Conservation (phyloP, 148 eudicot species). For the Nepenthes mirabilis region DNA sequence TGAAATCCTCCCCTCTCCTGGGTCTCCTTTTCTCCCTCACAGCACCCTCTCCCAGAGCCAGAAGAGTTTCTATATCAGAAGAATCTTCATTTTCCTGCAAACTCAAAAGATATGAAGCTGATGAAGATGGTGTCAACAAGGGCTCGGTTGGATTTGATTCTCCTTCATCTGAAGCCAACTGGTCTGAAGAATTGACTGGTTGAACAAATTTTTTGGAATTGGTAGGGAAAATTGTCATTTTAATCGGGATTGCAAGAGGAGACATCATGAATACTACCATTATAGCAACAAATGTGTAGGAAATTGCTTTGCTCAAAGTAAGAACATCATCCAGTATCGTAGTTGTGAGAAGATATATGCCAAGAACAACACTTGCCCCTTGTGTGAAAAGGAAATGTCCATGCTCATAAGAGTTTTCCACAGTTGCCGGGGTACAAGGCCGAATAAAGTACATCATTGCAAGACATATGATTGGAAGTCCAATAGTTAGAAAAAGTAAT, state of each 20-base stretch:
- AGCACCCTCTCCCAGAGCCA: conserved; percentile 81
- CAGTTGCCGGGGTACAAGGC: conserved; percentile 74
- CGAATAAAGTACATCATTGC: conserved; percentile 64
- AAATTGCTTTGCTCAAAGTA: conserved; percentile 26
- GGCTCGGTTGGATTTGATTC: conserved; percentile 23
- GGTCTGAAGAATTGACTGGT: conserved; percentile 27
- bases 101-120: conserved; percentile 24
- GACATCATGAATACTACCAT: conserved; percentile 72
- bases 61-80: conserved; percentile 55
- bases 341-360: conserved; percentile 54
- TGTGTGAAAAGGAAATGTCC: conserved; percentile 69
- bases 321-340: conserved; percentile 29
- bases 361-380: conserved; percentile 52
- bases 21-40: conserved; percentile 72
- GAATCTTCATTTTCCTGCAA: conserved; percentile 37
- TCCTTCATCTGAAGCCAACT: conserved; percentile 13
- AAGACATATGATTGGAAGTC: conserved; percentile 59
- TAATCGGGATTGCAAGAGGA: conserved; percentile 75
- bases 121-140: conserved; percentile 30
- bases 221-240: conserved; percentile 79
- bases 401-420: conserved; percentile 53
- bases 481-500: conserved; percentile 48
- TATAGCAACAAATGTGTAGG: conserved; percentile 39
- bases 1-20: conserved; percentile 83
- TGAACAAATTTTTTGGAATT: conserved; percentile 12